These are phyloP conservation scores for Metarhizium rileyi DNA, from an alignment of 2,329 filamentous ascomycete species.

Conservation along the genomic window DNA sequence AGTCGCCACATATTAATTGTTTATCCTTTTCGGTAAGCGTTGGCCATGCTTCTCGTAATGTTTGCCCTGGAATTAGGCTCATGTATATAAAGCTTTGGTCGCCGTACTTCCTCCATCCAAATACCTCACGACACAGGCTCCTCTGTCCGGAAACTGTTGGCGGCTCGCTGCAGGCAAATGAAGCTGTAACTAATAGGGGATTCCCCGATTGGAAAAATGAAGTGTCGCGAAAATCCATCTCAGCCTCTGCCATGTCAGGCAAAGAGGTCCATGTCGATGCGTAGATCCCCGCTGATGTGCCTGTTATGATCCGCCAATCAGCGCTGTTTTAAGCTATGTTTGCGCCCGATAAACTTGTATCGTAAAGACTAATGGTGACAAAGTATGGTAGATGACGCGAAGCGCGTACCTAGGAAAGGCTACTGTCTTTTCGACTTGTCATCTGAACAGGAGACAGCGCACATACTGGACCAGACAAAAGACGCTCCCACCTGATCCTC, in stretches of 20 bases:
- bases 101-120: not conserved
- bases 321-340: not conserved
- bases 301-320: not conserved
- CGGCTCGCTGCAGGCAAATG: not conserved
- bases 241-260: not conserved
- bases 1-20: constrained; percentile 8
- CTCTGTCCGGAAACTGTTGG: not conserved
- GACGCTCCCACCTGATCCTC: no score
- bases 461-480: no score
- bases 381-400: no score
- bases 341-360: no score
- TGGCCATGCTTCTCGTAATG: constrained; percentile 13
- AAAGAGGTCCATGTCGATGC: not conserved
- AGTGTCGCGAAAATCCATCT: constrained; percentile 1
- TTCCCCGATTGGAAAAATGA: not conserved
- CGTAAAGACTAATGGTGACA: no score
- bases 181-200: not conserved
- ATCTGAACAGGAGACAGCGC: no score
- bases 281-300: not conserved
- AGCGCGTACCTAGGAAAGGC: no score
- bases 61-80: constrained; percentile 11
- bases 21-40: constrained; percentile 12
- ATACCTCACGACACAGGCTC: not conserved
- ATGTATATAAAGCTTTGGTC: constrained; percentile 13
- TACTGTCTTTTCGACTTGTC: no score